These are phyloP conservation scores for Coniochaeta sp. DNA, from an alignment of 2,329 filamentous ascomycete genomes.

Conservation along the genomic window DNA sequence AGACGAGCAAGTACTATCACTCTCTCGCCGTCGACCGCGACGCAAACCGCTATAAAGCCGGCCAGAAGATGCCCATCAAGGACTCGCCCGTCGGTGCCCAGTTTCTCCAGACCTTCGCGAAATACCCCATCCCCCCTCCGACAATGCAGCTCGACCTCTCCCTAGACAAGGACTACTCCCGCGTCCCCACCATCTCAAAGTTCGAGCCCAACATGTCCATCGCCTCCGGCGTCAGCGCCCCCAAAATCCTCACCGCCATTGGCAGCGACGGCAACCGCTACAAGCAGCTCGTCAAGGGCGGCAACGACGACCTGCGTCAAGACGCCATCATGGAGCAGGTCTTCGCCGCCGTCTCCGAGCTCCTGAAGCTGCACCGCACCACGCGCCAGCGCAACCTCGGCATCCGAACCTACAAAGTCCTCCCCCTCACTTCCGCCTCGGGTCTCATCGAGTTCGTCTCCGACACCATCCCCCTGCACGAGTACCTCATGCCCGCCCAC, in stretches of 20 bases:
- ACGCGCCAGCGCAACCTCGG: constrained; percentile 84
- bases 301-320: constrained; percentile 91
- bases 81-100: constrained; percentile 56
- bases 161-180: constrained; percentile 65
- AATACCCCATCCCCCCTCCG: constrained; percentile 72
- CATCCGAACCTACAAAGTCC: constrained; percentile 94
- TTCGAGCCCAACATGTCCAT: constrained; percentile 75
- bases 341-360: constrained; percentile 88
- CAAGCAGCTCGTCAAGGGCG: constrained; percentile 91
- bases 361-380: constrained; percentile 77
- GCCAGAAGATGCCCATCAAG: constrained; percentile 48
- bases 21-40: constrained; percentile 59
- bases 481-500: constrained; percentile 88
- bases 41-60: constrained; percentile 58
- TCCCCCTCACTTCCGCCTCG: constrained; percentile 76
- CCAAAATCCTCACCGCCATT: constrained; percentile 82
- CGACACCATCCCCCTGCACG: constrained; percentile 85
- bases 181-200: constrained; percentile 64
- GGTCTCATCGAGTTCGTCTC: constrained; percentile 97
- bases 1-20: constrained; percentile 63
- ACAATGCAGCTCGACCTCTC: constrained; percentile 80
- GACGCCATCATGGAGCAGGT: constrained; percentile 99
- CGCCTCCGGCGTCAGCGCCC: constrained; percentile 83
- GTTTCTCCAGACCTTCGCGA: constrained; percentile 56
- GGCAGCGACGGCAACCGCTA: constrained; percentile 72